phyloP scores from a whole-genome alignment of 2,329 filamentous ascomycete genomes.

The Colletotrichum sp. region DNA sequence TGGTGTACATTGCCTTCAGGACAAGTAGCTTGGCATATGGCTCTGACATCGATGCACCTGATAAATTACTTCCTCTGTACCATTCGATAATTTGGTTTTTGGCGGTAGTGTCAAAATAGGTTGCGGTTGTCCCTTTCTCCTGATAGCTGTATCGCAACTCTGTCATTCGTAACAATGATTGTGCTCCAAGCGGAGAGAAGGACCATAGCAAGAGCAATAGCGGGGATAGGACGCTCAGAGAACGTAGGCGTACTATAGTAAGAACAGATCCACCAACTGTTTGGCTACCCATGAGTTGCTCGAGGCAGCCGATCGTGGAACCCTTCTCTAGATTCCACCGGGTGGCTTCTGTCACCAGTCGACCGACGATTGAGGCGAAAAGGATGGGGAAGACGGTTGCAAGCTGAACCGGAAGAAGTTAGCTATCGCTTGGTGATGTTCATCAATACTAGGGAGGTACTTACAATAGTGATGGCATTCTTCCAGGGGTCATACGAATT shows the following conservation, averaged over 20 bases:
- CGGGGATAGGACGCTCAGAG: background rate
- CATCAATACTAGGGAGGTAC: background rate
- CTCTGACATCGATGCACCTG: too few relatives aligned
- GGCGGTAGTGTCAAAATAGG: background rate
- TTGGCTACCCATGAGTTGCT: background rate
- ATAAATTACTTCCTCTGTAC: background rate
- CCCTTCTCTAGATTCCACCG: background rate
- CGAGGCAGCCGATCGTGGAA: background rate
- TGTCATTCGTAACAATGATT: background rate
- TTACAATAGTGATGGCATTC: background rate
- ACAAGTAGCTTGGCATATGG: too few relatives aligned
- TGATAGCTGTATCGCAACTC: too few relatives aligned
- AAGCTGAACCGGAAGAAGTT: background rate
- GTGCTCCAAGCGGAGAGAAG: background rate
- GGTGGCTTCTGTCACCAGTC: background rate
- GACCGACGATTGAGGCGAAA: background rate
- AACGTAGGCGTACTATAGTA: background rate
- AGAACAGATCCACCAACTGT: background rate
- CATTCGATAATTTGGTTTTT: fast-evolving
- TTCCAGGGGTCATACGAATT: background rate
- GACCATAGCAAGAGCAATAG: fast-evolving
- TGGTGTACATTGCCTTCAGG: fast-evolving
- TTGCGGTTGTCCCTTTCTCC: fast-evolving
- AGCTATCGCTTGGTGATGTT: fast-evolving
- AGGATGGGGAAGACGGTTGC: background rate